Conservation (phyloP, 768 basidiomycete species). For the Chalciporus pseudorubinellus region DNA sequence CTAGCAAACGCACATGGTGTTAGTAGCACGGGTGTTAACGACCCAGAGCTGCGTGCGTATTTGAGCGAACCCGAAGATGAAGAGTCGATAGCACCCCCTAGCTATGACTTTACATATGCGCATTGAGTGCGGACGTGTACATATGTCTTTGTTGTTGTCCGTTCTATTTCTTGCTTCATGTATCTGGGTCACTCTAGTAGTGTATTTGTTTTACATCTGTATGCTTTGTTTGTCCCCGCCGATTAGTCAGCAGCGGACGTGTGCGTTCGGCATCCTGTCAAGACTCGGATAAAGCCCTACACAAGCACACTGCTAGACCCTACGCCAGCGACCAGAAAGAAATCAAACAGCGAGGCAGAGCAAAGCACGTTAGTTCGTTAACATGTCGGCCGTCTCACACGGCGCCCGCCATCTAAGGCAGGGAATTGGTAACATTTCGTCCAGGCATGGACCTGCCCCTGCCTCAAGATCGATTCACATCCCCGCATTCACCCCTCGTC, state of each 20-base stretch:
- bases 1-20: constrained; percentile 14
- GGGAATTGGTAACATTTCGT: constrained; percentile 16
- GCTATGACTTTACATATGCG: constrained; percentile 20
- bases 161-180: too few relatives aligned
- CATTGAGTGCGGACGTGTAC: background rate
- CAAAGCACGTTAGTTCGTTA: background rate
- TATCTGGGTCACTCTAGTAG: too few relatives aligned
- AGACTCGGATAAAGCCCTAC: background rate
- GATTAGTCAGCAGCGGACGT: too few relatives aligned
- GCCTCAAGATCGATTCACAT: constrained; percentile 45
- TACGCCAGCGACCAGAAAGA: too few relatives aligned
- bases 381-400: constrained; percentile 27
- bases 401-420: constrained; percentile 26
- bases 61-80: constrained; percentile 36
- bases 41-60: constrained; percentile 12
- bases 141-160: too few relatives aligned
- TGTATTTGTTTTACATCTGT: too few relatives aligned
- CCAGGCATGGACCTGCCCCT: background rate
- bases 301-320: too few relatives aligned
- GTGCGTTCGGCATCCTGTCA: too few relatives aligned
- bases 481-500: constrained; percentile 38
- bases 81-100: constrained; percentile 28
- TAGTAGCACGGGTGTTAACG: constrained; percentile 11
- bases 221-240: too few relatives aligned
- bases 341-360: too few relatives aligned